phyloP scores from a whole-genome alignment of 1,284 basidiomycete genomes.

The Sporisorium reilianum region DNA sequence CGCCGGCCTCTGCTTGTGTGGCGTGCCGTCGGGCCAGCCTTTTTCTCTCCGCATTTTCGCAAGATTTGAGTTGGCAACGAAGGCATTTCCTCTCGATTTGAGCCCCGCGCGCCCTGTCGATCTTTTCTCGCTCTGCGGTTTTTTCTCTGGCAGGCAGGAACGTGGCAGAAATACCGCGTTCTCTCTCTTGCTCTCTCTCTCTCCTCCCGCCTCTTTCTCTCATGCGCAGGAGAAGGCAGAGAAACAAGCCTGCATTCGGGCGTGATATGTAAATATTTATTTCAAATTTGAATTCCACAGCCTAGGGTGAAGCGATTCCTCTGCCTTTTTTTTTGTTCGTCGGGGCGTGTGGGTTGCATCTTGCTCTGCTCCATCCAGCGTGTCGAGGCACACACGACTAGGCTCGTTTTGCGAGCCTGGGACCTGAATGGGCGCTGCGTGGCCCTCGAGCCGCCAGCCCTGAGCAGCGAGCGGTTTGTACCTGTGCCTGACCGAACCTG shows the following conservation, averaged over 20 bases:
- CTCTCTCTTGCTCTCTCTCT: neutral
- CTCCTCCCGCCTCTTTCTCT: neutral
- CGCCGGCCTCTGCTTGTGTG: neutral
- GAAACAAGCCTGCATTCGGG: no score
- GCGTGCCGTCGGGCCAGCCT: neutral
- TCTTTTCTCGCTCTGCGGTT: neutral
- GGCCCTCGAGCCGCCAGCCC: conserved; percentile 1
- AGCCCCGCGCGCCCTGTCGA: neutral
- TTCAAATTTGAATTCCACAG: conserved; percentile 2
- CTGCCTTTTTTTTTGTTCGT: neutral
- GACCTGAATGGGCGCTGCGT: conserved; percentile 3
- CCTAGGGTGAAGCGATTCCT: neutral
- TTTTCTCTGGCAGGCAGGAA: neutral
- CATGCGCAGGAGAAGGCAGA: neutral
- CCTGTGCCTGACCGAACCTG: conserved; percentile 5
- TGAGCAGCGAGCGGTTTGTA: neutral
- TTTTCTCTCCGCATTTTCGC: neutral
- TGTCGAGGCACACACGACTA: conserved; percentile 2
- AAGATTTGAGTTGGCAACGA: no score
- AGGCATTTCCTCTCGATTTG: neutral
- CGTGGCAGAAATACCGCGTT: conserved; percentile 6
- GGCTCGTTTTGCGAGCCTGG: neutral
- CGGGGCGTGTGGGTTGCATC: conserved; percentile 5
- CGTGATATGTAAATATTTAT: no score
- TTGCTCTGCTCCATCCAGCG: neutral